Percentiles rank a stretch among this genome's conserved stretches.
These are phyloP conservation scores for Pluteus cervinus DNA, from an alignment of 768 basidiomycete genomes.

Conservation along the genomic window DNA sequence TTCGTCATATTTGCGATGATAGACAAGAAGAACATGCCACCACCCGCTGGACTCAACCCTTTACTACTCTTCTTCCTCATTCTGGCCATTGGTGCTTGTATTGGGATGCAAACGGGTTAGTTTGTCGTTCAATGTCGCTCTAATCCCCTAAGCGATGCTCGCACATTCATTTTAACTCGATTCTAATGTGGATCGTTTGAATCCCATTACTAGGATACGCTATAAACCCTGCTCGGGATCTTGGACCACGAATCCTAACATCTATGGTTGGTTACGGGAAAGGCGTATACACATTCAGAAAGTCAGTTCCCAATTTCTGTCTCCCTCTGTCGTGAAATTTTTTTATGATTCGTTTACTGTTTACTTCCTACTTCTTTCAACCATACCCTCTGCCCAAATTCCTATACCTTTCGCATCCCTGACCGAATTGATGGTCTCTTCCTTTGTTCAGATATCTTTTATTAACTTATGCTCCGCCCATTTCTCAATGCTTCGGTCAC, in stretches of 20 bases:
- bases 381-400: too few relatives aligned
- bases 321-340: too few relatives aligned
- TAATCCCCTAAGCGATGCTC: too few relatives aligned
- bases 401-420: too few relatives aligned
- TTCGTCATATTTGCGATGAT: constrained; percentile 45
- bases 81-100: constrained; percentile 47
- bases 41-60: constrained; percentile 46
- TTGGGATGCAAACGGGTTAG: constrained; percentile 61
- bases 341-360: too few relatives aligned
- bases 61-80: constrained; percentile 49
- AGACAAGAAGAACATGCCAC: constrained; percentile 46
- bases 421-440: too few relatives aligned
- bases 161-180: not conserved
- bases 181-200: not conserved
- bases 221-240: constrained; percentile 35
- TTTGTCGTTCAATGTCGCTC: too few relatives aligned
- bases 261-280: constrained; percentile 64
- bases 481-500: not conserved
- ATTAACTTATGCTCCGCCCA: too few relatives aligned
- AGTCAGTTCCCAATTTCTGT: too few relatives aligned
- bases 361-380: too few relatives aligned
- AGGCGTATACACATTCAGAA: constrained; percentile 30
- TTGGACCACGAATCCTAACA: constrained; percentile 60
- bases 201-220: constrained; percentile 24
- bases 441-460: too few relatives aligned